These are phyloP conservation scores for Phtheirospermum japonicum DNA, from an alignment of 257 asterid genomes.

Conservation along the genomic window DNA sequence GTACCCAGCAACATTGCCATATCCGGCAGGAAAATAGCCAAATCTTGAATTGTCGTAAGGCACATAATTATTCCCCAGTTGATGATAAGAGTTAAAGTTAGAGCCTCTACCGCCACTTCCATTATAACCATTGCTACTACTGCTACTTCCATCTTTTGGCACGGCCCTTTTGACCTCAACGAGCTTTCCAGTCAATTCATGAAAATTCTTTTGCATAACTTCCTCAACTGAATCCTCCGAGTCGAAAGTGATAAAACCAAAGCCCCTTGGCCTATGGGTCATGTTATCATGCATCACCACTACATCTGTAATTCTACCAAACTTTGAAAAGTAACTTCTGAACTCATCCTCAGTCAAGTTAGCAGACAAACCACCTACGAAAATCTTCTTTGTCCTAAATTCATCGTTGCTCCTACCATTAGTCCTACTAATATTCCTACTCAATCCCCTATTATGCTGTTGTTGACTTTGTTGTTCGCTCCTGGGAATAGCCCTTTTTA, in stretches of 20 bases:
- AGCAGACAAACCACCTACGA: slow-evolving; percentile 92
- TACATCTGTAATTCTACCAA: slow-evolving; percentile 82
- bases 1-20: slow-evolving; percentile 52
- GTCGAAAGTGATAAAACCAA: slow-evolving; percentile 85
- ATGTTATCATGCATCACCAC: slow-evolving; percentile 86
- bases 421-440: slow-evolving; percentile 28
- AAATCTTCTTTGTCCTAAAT: slow-evolving; percentile 85
- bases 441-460: slow-evolving; percentile 42
- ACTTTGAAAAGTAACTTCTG: slow-evolving; percentile 76
- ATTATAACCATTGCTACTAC: slow-evolving; percentile 37
- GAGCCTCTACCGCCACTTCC: slow-evolving; percentile 49
- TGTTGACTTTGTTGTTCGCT: slow-evolving; percentile 64
- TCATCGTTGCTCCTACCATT: slow-evolving; percentile 44
- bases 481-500: slow-evolving; percentile 90
- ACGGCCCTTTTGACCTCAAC: slow-evolving; percentile 93
- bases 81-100: slow-evolving; percentile 38
- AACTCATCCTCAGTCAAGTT: slow-evolving; percentile 70
- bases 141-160: slow-evolving; percentile 65
- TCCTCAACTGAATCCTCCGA: slow-evolving; percentile 82
- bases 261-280: slow-evolving; percentile 91
- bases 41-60: slow-evolving; percentile 42
- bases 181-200: slow-evolving; percentile 66
- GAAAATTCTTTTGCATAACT: slow-evolving; percentile 70
- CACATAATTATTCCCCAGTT: slow-evolving; percentile 35
- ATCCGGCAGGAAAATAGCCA: slow-evolving; percentile 53